Evolutionary conservation across 2,329 filamentous ascomycete genomes (phyloP), one percentile per base, ranked within the genome.

Genomic region (Tolypocladium nubicola): DNA sequence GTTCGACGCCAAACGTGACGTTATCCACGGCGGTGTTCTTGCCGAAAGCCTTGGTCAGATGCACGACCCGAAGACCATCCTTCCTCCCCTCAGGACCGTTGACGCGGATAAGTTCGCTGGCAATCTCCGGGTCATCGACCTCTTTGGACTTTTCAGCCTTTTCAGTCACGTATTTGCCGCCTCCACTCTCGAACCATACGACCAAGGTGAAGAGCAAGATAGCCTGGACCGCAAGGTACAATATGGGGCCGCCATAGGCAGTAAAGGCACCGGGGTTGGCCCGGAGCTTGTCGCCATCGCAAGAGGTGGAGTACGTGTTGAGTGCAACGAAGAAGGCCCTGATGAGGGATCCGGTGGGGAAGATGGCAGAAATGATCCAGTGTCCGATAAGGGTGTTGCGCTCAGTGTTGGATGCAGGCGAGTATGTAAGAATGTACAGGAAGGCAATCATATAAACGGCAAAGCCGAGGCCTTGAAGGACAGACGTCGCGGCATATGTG

Each of bases 291-390:
- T 82, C 75, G 37, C 80, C 85, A 37, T 82, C 79, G 68, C 92
- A 97, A 2, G 90, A 80, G 0, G 89, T 80, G 1, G 88, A 90
- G 70, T 96, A 96, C 2, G 92, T 76, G 67, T 97, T 97, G 55
- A 96, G 78, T 0, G 86, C 79, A 4, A 95, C 74, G 63, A 96
- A 88, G 39, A 97, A 71, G 0, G 89, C 80, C 58, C 90, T 80
- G 23, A 90, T 76, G 14, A 93, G 76, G 52, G 86, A 94, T 1
- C 86, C 88, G 50, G 93, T 84, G 0, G 92, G 92, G 1, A 89
- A 85, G 52, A 96, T 76, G 0, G 83, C 75, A 0, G 86, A 87
- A 26, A 95, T 81, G 4, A 86, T 81, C 67, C 89, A 97, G 68
- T 95, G 86, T 1, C 87, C 85, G 13, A 90, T 75, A 6, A 85